Percentiles rank a stretch among this genome's conserved stretches.
phyloP scores from a whole-genome alignment of 2,329 filamentous ascomycete species.

The Ophiosphaerella herpotricha region DNA sequence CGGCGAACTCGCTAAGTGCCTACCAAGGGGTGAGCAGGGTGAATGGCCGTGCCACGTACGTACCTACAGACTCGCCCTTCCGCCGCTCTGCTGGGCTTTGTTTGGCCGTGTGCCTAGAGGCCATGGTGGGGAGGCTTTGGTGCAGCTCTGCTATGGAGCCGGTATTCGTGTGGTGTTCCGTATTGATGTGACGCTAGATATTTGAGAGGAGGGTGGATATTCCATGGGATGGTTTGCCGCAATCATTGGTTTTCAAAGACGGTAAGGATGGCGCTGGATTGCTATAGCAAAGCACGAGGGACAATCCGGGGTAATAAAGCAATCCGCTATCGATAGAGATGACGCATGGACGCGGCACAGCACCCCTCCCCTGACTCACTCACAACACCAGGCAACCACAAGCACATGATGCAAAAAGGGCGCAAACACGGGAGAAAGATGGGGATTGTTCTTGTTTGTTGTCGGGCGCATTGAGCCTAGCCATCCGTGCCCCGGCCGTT shows the following conservation, averaged over 20 bases:
- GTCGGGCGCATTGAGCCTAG: too few species aligned
- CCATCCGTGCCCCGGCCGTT: neutral
- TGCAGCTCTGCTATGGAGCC: neutral
- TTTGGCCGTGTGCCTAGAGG: conserved; percentile 53
- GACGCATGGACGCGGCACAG: conserved; percentile 5
- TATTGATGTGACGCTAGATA: conserved; percentile 30
- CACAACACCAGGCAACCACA: conserved; percentile 4
- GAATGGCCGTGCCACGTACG: neutral
- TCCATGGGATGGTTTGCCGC: conserved; percentile 40
- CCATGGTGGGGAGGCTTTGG: conserved; percentile 31
- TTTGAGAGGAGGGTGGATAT: conserved; percentile 25
- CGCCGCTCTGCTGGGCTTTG: conserved; percentile 77
- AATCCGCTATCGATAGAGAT: conserved; percentile 12
- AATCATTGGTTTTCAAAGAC: conserved; percentile 33
- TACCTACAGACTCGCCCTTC: conserved; percentile 79
- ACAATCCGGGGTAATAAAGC: conserved; percentile 15
- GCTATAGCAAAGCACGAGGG: conserved; percentile 5
- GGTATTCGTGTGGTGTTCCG: conserved; percentile 23
- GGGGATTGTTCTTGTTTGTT: neutral
- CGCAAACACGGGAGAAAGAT: conserved; percentile 21
- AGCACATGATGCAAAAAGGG: conserved; percentile 12
- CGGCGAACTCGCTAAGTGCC: conserved; percentile 94
- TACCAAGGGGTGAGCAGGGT: conserved; percentile 30
- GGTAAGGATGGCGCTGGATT: conserved; percentile 15
- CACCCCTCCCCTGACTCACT: conserved; percentile 10